A percentile compares a stretch with the other conserved stretches of the same genome.
phyloP scores from a whole-genome alignment of 2,329 filamentous ascomycete genomes.

The Exserohilum rostratum region DNA sequence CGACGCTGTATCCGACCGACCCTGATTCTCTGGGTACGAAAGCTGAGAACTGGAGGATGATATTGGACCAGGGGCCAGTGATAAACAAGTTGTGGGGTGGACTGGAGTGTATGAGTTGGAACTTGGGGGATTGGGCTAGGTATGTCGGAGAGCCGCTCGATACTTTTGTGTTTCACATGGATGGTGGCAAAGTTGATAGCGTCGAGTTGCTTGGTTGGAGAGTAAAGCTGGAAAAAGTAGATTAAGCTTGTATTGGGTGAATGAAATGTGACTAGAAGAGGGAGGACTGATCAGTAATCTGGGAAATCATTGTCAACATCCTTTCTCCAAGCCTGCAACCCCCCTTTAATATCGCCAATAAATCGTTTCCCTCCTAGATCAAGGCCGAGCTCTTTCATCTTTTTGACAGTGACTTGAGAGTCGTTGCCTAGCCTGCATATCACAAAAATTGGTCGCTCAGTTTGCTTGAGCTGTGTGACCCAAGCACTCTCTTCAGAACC shows the following conservation, averaged over 20 bases:
- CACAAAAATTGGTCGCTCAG: constrained; percentile 66
- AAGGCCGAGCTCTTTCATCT: constrained; percentile 67
- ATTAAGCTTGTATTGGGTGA: not conserved
- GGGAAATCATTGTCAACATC: constrained; percentile 67
- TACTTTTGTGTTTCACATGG: constrained; percentile 21
- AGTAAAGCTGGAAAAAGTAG: constrained; percentile 10
- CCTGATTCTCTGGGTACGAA: constrained; percentile 19
- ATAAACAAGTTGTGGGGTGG: too few species aligned
- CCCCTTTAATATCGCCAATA: constrained; percentile 74
- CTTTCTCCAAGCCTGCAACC: constrained; percentile 73
- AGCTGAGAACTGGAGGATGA: constrained; percentile 26
- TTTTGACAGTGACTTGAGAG: constrained; percentile 72
- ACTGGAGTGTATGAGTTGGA: constrained; percentile 31
- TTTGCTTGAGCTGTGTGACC: constrained; percentile 34
- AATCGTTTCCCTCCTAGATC: constrained; percentile 60
- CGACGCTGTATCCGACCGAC: constrained; percentile 31
- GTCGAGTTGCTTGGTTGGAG: constrained; percentile 28
- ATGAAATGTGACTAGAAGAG: not conserved
- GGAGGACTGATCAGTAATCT: constrained; percentile 54
- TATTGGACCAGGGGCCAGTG: too few species aligned
- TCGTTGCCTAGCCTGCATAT: constrained; percentile 80
- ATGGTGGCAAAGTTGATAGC: constrained; percentile 3
- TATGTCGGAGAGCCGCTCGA: constrained; percentile 31
- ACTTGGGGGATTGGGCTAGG: constrained; percentile 21
- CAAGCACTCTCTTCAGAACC: constrained; percentile 30